These are phyloP conservation scores for Funneliformis mosseae DNA, from an alignment of 192 early-diverging fungal genomes.

Conservation along the genomic window DNA sequence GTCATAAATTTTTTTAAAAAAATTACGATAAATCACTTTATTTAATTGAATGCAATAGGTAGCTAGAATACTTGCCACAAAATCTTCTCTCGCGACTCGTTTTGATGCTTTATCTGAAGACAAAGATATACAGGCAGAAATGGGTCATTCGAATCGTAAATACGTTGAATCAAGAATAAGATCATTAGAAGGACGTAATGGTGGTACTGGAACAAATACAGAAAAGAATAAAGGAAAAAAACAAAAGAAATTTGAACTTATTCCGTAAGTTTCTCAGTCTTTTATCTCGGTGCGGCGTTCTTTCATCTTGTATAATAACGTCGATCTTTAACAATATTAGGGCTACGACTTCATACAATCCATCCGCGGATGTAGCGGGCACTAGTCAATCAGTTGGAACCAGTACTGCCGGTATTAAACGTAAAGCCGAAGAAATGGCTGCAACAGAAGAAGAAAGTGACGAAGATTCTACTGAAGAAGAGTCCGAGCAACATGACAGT, in stretches of 20 bases:
- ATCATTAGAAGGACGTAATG: slow-evolving; percentile 2
- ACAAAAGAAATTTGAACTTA: not conserved
- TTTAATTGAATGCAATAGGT: slow-evolving; percentile 53
- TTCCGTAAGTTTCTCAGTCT: not conserved
- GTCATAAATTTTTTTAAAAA: not conserved
- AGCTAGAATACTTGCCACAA: slow-evolving; percentile 91
- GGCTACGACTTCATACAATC: not conserved
- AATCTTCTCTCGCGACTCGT: slow-evolving; percentile 86
- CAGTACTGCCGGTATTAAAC: not conserved
- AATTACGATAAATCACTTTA: not conserved
- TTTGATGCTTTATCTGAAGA: slow-evolving; percentile 89
- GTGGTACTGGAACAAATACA: not conserved
- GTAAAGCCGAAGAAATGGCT: not conserved
- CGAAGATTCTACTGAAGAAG: not conserved
- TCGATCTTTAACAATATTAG: not conserved
- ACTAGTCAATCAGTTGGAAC: not conserved
- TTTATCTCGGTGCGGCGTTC: not conserved
- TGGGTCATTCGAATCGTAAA: slow-evolving; percentile 18
- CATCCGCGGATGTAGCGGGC: not conserved
- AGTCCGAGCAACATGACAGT: not conserved
- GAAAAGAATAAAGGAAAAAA: not conserved
- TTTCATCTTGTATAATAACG: too few relatives aligned
- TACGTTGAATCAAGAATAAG: slow-evolving; percentile 11
- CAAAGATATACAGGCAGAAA: slow-evolving; percentile 27
- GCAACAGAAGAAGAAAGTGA: not conserved